Percentiles rank a stretch among this genome's conserved stretches.
Conservation (phyloP, 2,329 filamentous ascomycete species). For the Scedosporium apiospermum region DNA sequence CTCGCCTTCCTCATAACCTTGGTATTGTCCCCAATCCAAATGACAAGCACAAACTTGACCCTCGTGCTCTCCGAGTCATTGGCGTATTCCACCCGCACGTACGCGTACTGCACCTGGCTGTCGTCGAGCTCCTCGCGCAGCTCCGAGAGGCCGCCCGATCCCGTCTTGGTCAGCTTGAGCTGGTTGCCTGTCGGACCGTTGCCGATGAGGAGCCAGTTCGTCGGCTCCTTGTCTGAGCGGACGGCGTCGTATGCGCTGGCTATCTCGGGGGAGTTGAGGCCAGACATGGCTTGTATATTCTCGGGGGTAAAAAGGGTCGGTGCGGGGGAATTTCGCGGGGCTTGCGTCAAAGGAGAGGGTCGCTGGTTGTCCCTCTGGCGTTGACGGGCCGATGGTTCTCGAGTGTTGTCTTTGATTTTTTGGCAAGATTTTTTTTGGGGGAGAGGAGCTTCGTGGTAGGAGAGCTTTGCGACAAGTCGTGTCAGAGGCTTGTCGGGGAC, state of each 20-base stretch:
- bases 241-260: conserved; percentile 56
- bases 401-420: too few species aligned
- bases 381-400: too few species aligned
- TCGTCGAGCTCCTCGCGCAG: conserved; percentile 47
- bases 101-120: conserved; percentile 54
- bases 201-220: conserved; percentile 59
- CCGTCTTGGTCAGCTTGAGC: conserved; percentile 46
- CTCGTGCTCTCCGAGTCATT: conserved; percentile 61
- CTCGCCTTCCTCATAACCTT: conserved; percentile 63
- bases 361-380: too few species aligned
- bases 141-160: conserved; percentile 50
- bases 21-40: conserved; percentile 58
- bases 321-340: not conserved
- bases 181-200: conserved; percentile 48
- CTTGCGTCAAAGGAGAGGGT: not conserved
- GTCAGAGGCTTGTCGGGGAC: not conserved
- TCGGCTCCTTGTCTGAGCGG: conserved; percentile 54
- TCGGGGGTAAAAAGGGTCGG: not conserved
- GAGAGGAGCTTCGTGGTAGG: not conserved
- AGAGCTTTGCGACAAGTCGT: not conserved
- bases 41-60: conserved; percentile 58
- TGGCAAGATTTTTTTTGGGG: not conserved
- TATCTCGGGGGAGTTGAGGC: conserved; percentile 48
- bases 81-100: conserved; percentile 57
- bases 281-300: conserved; percentile 36